Base-by-base conservation (phyloP, 148 eudicot genomes). In the Rhododendron vialii region DNA sequence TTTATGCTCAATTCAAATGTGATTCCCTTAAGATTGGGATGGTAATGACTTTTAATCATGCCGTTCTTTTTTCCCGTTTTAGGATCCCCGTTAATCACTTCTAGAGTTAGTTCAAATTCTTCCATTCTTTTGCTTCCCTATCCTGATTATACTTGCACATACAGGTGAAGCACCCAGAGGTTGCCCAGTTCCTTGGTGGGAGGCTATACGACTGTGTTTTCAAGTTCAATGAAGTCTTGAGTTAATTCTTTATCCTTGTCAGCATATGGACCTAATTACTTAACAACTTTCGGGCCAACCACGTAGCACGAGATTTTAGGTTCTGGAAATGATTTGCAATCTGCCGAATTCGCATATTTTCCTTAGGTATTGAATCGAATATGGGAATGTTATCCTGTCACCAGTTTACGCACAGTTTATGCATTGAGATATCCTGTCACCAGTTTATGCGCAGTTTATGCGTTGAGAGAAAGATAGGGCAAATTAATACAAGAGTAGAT, bases 81-180 rank as follows among this genome's bases (percentile, higher is more conserved):
- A 15, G 7, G 47, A 41, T 76, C 30, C 55, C 82, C 47, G 18
- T 78, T 83, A 50, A 26, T 43, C n/a, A 33, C 10, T 61, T 33
- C 59, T 28, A 57, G 33, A 36, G 2, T 71, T 47, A 10, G 26
- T 59, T 28, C 74, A 80, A 80, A 83, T 86, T 48, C 50, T 78
- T 18, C 83, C 28, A 77, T 77, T 36, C 53, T 24, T 47, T 17
- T 73, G 28, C 57, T 75, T 61, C 14, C 33, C 24, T 47, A 9
- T 80, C 50, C 79, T 38, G 55, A 26, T 35, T 51, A 14, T 75
- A 20, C 2, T 47, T 48, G 4, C 15, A 20, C 22, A 20, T 87
- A 78, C 89, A 98, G 99, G 99, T 98, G 83, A 98, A 98, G 92
- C 99, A 98, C 87, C 95, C 91, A 24, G 99, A 98, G 89, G 99